Evolutionary conservation across 208 protist genomes (phyloP), one percentile per base, ranked within the genome.

Genomic region (Crithidia brevicula): DNA sequence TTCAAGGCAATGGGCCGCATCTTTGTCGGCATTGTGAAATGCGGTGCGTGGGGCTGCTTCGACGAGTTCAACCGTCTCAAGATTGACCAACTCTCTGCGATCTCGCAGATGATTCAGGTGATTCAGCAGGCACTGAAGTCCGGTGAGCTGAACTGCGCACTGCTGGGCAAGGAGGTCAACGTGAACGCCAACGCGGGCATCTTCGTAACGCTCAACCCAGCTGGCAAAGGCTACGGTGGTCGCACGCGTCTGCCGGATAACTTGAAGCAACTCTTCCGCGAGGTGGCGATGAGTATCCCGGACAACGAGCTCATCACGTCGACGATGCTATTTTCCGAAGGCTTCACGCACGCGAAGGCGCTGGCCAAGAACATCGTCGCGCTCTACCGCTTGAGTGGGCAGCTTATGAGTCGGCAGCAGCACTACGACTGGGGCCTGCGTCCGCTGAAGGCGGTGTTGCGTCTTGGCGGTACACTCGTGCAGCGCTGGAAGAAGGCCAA

Each of bases 371-470:
- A 97, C 62, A 85, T 98, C 30, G 85, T 97, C 52, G 83, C 95
- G 49, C 80, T 98, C 46, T 98, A 96, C 77, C 75, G 80, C 28
- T 86, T 99, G 16, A 99, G 96, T 75, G 85, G 95, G 38, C 93
- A 99, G 88, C 92, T 99, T 50, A 92, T 99, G 79, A 98, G 97
- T 18, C 91, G 88, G 65, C 98, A 99, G 83, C 86, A 95, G 69
- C 98, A 99, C 85, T 99, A 99, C 83, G 98, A 99, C 75, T 99
- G 98, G 87, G 97, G 97, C 64, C 83, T 99, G 56, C 92, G 98
- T 33, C 98, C 98, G 38, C 92, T 99, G 63, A 95, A 99, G 60
- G 94, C 97, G 34, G 98, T 99, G 57, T 84, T 99, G 47, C 85
- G 96, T 25, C 96, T 97, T 4, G 94, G 93, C 28, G 97, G 98